Evolutionary conservation across 805 yeast species (phyloP).

Genomic region (Jamesozyma rosinii): DNA sequence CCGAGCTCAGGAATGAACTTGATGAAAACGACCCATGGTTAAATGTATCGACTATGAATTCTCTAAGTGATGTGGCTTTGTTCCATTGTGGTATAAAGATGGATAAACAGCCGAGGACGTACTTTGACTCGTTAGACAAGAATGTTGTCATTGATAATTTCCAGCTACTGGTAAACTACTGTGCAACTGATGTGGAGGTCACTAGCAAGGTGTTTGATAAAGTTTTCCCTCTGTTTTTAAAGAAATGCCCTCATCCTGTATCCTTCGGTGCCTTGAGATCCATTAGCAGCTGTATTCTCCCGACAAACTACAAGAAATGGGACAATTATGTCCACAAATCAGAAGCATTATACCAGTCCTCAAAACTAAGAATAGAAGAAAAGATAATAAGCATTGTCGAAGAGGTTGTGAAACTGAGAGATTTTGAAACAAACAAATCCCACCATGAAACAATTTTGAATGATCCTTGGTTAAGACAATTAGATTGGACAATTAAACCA

Average conservation of each 20-base stretch:
- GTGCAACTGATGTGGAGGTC: slow-evolving; percentile 74
- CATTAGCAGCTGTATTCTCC: slow-evolving; percentile 65
- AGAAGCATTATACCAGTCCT: slow-evolving; percentile 55
- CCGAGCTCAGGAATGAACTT: slow-evolving; percentile 1
- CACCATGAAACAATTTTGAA: slow-evolving; percentile 29
- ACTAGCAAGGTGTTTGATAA: slow-evolving; percentile 63
- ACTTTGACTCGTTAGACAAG: slow-evolving; percentile 48
- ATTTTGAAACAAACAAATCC: slow-evolving; percentile 16
- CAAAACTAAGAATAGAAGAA: slow-evolving; percentile 45
- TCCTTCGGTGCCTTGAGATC: slow-evolving; percentile 79
- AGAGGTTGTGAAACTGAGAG: slow-evolving; percentile 42
- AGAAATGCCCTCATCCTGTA: slow-evolving; percentile 84
- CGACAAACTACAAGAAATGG: slow-evolving; percentile 67
- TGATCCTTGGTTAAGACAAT: slow-evolving; percentile 87
- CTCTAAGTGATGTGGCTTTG: slow-evolving; percentile 67
- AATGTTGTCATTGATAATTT: slow-evolving; percentile 48
- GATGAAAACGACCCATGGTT: slow-evolving; percentile 73
- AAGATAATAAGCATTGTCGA: slow-evolving; percentile 53
- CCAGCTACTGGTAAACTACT: slow-evolving; percentile 58
- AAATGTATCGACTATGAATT: slow-evolving; percentile 62
- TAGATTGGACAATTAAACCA: slow-evolving; percentile 74
- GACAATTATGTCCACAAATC: slow-evolving; percentile 56
- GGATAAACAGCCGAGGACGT: slow-evolving; percentile 60
- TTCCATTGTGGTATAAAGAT: slow-evolving; percentile 64
- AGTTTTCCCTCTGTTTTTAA: slow-evolving; percentile 58